Evolutionary conservation across 2,329 filamentous ascomycete genomes (phyloP).

Genomic region (Hypoxylon sp.): DNA sequence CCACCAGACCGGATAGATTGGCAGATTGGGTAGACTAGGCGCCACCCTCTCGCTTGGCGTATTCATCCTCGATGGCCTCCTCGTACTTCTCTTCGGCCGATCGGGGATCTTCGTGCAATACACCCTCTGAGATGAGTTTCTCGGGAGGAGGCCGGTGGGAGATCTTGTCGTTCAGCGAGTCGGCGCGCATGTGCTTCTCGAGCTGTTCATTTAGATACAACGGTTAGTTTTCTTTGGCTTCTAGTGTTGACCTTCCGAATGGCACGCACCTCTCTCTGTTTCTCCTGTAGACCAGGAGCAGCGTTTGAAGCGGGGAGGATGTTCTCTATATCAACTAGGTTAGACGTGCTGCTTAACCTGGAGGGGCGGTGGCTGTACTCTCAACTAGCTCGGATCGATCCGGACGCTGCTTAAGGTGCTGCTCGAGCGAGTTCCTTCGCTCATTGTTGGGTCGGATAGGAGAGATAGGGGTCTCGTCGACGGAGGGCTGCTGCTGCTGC

Average conservation of each 20-base stretch:
- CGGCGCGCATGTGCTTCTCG: slow-evolving; percentile 85
- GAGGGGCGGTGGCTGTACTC: slow-evolving; percentile 59
- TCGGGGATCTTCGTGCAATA: slow-evolving; percentile 74
- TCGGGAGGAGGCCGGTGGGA: slow-evolving; percentile 79
- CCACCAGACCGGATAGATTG: too few species aligned
- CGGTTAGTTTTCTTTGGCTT: slow-evolving; percentile 2
- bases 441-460: slow-evolving; percentile 58
- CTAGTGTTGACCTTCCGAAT: neutral
- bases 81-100: slow-evolving; percentile 64
- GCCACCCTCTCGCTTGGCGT: slow-evolving; percentile 69
- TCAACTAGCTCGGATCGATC: slow-evolving; percentile 81
- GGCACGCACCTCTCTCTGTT: slow-evolving; percentile 73
- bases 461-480: slow-evolving; percentile 68
- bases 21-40: slow-evolving; percentile 49
- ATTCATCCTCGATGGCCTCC: slow-evolving; percentile 70
- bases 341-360: slow-evolving; percentile 2
- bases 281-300: slow-evolving; percentile 79
- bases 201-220: slow-evolving; percentile 56
- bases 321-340: slow-evolving; percentile 67
- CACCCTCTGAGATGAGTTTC: slow-evolving; percentile 79
- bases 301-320: slow-evolving; percentile 83
- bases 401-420: slow-evolving; percentile 75
- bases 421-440: slow-evolving; percentile 75
- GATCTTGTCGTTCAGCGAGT: slow-evolving; percentile 88
- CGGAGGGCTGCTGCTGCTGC: slow-evolving; percentile 30